Evolutionary conservation across 345 rosid genomes (phyloP), one percentile per base, ranked within the genome.

Genomic region (Rhodamnia rubescens): DNA sequence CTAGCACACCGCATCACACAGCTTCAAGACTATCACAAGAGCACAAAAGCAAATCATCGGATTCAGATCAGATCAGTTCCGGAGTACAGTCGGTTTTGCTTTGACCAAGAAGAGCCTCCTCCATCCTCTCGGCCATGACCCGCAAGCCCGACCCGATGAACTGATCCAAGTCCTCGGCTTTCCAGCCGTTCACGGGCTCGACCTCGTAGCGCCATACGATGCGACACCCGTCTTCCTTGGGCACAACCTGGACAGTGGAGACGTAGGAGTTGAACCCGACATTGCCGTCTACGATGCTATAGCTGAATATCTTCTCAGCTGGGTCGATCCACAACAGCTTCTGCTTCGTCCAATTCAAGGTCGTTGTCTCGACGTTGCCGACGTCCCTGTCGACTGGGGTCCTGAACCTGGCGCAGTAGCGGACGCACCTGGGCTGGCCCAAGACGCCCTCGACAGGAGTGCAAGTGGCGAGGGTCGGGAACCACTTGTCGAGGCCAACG

Each of bases 361-460:
- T 29, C 14, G 50, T 44, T 4, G 16, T 55, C 40, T 57, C 84
- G 7, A 44, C 49, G 10, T 6, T 8, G 29, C 52, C 82, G n/a
- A 29, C 85, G 2, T 83, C 42, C 57, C 59, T 55, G 81, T 86
- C 85, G 22, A 89, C 88, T 0, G 90, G 94, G 53, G 93, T 91
- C 18, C 82, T 90, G 90, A 92, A 92, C n/a, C 93, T 93, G 0
- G 91, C 89, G 7, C 95, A 92, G n/a, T 86, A 90, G 42, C 94
- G 90, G 78, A 92, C 42, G n/a, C 94, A 92, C 2, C 93, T 92
- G 0, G 94, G 93, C 36, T 88, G 86, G 8, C 93, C 94, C 1
- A 87, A 85, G 74, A 84, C 36, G 42, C 93, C 95, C 85, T 91
- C 88, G 1, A 86, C 47, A 0, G 84, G 89, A 50, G 57, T 9